Conservation (phyloP, 2,329 filamentous ascomycete species). For the Alternaria sp. region DNA sequence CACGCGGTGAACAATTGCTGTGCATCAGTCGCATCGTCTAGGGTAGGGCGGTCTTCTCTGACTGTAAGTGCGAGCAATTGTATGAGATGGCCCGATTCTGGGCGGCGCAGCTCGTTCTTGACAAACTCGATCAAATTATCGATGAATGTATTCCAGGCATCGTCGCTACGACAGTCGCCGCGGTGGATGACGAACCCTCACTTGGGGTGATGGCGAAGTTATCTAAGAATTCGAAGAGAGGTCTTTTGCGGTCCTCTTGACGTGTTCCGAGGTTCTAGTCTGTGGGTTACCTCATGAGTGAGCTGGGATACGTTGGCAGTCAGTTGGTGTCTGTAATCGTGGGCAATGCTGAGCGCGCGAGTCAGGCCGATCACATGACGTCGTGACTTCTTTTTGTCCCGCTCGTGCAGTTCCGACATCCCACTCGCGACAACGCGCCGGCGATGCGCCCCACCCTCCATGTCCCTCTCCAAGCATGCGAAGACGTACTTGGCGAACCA, state of each 20-base stretch:
- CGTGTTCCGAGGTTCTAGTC: not conserved
- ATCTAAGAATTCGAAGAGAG: not conserved
- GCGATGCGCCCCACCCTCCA: slow-evolving; percentile 37
- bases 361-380: slow-evolving; percentile 21
- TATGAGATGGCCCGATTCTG: not conserved
- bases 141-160: no score
- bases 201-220: not conserved
- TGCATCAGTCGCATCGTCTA: not conserved
- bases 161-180: not conserved
- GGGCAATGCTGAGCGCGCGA: not conserved
- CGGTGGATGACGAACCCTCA: not conserved
- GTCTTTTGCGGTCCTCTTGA: not conserved
- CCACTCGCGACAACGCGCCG: slow-evolving; percentile 19
- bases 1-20: not conserved
- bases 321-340: not conserved
- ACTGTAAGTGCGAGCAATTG: not conserved
- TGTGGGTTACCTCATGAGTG: not conserved
- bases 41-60: not conserved
- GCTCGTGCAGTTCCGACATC: slow-evolving; percentile 11
- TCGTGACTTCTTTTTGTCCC: slow-evolving; percentile 16
- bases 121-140: no score
- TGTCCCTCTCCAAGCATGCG: slow-evolving; percentile 49
- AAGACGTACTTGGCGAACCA: slow-evolving; percentile 46
- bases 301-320: not conserved
- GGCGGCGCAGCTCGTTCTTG: no score